Evolutionary conservation across 1,284 basidiomycete species (phyloP).

Genomic region (Grifola frondosa): DNA sequence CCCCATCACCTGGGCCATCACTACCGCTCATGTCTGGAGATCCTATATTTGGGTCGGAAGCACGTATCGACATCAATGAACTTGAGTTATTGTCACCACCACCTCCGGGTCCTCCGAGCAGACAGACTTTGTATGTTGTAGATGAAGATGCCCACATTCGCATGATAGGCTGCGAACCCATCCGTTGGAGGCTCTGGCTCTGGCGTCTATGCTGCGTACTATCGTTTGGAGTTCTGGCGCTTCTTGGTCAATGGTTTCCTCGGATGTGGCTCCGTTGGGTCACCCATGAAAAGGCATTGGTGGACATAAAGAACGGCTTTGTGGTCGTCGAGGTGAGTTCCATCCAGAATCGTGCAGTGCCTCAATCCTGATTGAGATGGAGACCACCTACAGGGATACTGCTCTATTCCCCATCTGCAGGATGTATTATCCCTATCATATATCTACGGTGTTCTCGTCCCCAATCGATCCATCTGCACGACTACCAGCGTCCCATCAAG

Average conservation of each 20-base stretch:
- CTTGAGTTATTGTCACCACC: conserved; percentile 62
- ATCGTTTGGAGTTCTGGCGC: conserved; percentile 74
- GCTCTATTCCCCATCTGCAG: conserved; percentile 71
- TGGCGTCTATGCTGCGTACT: conserved; percentile 78
- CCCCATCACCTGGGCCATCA: conserved; percentile 56
- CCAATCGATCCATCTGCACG: conserved; percentile 18
- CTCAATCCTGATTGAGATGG: conserved; percentile 14
- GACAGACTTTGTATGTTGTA: conserved; percentile 85
- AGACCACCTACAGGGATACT: conserved; percentile 84
- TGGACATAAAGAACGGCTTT: conserved; percentile 67
- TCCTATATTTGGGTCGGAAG: conserved; percentile 77
- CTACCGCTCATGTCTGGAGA: conserved; percentile 72
- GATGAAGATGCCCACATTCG: conserved; percentile 93
- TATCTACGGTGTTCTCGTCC: conserved; percentile 74
- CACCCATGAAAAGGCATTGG: conserved; percentile 84
- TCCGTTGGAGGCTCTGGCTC: conserved; percentile 59
- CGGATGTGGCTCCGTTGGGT: conserved; percentile 86
- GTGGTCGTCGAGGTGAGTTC: conserved; percentile 86
- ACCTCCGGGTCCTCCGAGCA: conserved; percentile 72
- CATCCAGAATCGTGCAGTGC: background rate
- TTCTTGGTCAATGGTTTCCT: conserved; percentile 94
- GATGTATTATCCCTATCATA: conserved; percentile 73
- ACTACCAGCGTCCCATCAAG: conserved; percentile 11
- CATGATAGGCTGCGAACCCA: conserved; percentile 85
- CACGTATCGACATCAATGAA: conserved; percentile 76